These are phyloP conservation scores for Delonix regia DNA, from an alignment of 306 rosid genomes.

Conservation along the genomic window DNA sequence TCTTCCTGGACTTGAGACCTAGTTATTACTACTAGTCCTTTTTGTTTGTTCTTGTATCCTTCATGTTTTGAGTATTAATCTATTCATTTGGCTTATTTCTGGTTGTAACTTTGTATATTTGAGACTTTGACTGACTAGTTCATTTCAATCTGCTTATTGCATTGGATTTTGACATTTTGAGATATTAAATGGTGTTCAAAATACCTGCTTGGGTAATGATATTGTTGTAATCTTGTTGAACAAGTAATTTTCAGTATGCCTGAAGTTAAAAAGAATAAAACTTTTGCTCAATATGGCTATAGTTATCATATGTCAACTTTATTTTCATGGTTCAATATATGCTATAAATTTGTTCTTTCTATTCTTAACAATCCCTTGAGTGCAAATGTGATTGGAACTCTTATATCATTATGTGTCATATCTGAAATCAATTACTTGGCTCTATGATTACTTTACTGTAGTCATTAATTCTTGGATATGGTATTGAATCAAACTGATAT, in stretches of 20 bases:
- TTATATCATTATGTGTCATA: background rate
- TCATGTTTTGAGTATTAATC: slow-evolving; percentile 27
- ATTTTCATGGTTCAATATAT: too few species aligned
- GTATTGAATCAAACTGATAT: too few species aligned
- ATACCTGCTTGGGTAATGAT: background rate
- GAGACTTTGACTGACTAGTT: background rate
- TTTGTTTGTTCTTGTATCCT: slow-evolving; percentile 7
- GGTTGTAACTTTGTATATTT: background rate
- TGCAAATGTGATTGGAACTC: slow-evolving; percentile 29
- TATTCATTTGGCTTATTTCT: slow-evolving; percentile 33
- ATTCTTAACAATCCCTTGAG: slow-evolving; percentile 12
- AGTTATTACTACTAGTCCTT: slow-evolving; percentile 7
- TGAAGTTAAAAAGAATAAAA: background rate
- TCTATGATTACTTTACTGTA: too few species aligned
- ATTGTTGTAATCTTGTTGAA: slow-evolving; percentile 13
- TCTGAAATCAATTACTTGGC: background rate
- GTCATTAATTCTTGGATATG: too few species aligned
- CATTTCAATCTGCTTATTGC: slow-evolving; percentile 10
- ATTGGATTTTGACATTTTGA: slow-evolving; percentile 17
- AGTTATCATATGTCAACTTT: slow-evolving; percentile 7
- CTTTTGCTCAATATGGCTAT: background rate
- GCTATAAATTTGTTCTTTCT: background rate
- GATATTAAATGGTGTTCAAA: slow-evolving; percentile 12
- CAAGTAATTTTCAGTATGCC: slow-evolving; percentile 12
- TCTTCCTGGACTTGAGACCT: slow-evolving; percentile 16